Conservation (phyloP, 352 stramenopile species). For the Lagenidium sp. region DNA sequence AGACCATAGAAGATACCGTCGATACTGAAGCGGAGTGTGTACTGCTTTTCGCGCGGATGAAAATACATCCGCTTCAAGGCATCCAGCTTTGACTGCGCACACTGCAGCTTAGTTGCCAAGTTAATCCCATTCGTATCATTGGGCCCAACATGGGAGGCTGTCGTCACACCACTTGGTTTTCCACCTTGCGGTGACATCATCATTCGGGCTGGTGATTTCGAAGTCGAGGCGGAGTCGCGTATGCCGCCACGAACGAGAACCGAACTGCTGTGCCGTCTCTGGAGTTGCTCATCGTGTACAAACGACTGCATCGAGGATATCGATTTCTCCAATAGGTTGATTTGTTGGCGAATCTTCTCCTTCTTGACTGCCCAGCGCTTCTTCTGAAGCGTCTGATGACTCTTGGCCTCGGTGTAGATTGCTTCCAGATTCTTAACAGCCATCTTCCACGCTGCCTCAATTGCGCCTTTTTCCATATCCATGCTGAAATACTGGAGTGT, state of each 20-base stretch:
- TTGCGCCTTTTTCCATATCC: slow-evolving; percentile 35
- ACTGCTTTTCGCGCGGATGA: slow-evolving; percentile 63
- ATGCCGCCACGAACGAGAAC: slow-evolving; percentile 8
- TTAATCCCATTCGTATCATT: slow-evolving; percentile 43
- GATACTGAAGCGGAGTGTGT: slow-evolving; percentile 68
- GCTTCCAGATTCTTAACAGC: slow-evolving; percentile 34
- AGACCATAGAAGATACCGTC: slow-evolving; percentile 75
- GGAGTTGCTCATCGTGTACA: slow-evolving; percentile 34
- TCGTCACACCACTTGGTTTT: slow-evolving; percentile 1
- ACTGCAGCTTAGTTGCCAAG: slow-evolving; percentile 40
- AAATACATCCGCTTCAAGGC: slow-evolving; percentile 55
- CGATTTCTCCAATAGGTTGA: slow-evolving; percentile 57
- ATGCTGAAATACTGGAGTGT: slow-evolving; percentile 20
- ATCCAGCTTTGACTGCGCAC: slow-evolving; percentile 63
- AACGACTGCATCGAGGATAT: slow-evolving; percentile 58
- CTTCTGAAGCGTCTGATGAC: slow-evolving; percentile 26
- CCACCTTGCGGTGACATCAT: background rate
- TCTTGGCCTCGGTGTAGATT: slow-evolving; percentile 38
- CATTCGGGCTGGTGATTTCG: background rate
- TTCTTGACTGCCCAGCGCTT: slow-evolving; percentile 51
- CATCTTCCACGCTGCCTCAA: slow-evolving; percentile 44
- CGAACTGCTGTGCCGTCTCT: slow-evolving; percentile 23
- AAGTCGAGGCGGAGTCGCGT: background rate
- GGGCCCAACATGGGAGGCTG: slow-evolving; percentile 9
- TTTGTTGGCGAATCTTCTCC: slow-evolving; percentile 59